A percentile compares a stretch with the other conserved stretches of the same genome.
phyloP scores from a whole-genome alignment of 495 filamentous ascomycete genomes.

The Letharia lupina region DNA sequence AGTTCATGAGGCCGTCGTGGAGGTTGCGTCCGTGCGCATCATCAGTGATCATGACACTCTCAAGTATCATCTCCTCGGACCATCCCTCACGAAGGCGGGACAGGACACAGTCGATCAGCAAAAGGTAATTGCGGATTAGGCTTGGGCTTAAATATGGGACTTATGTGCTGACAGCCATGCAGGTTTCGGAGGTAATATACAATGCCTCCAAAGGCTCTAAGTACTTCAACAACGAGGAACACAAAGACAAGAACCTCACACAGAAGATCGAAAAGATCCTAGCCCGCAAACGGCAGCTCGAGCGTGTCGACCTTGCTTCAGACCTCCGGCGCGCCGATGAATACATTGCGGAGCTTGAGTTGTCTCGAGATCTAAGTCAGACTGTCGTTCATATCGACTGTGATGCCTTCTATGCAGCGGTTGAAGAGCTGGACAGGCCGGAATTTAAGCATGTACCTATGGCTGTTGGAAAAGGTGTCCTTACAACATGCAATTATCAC shows the following conservation, averaged over 20 bases:
- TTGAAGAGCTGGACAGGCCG: slow-evolving; percentile 85
- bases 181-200: slow-evolving; percentile 96
- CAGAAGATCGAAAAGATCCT: slow-evolving; percentile 78
- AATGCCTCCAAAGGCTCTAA: slow-evolving; percentile 94
- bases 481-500: slow-evolving; percentile 92
- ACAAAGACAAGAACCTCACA: slow-evolving; percentile 71
- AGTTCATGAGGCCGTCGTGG: background rate
- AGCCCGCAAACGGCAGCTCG: slow-evolving; percentile 64
- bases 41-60: slow-evolving; percentile 42
- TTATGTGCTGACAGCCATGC: slow-evolving; percentile 5
- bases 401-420: slow-evolving; percentile 95
- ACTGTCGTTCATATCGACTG: slow-evolving; percentile 88
- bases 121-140: slow-evolving; percentile 46
- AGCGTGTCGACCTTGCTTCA: slow-evolving; percentile 61
- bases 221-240: slow-evolving; percentile 90
- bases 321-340: slow-evolving; percentile 74
- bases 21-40: background rate
- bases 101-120: slow-evolving; percentile 90
- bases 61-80: slow-evolving; percentile 73
- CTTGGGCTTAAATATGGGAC: no score
- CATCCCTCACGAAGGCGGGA: slow-evolving; percentile 87
- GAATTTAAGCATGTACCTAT: slow-evolving; percentile 86
- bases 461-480: slow-evolving; percentile 84
- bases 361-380: slow-evolving; percentile 72
- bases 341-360: slow-evolving; percentile 70